Conservation (phyloP, 2,329 filamentous ascomycete genomes). For the Corynespora cassiicola region DNA sequence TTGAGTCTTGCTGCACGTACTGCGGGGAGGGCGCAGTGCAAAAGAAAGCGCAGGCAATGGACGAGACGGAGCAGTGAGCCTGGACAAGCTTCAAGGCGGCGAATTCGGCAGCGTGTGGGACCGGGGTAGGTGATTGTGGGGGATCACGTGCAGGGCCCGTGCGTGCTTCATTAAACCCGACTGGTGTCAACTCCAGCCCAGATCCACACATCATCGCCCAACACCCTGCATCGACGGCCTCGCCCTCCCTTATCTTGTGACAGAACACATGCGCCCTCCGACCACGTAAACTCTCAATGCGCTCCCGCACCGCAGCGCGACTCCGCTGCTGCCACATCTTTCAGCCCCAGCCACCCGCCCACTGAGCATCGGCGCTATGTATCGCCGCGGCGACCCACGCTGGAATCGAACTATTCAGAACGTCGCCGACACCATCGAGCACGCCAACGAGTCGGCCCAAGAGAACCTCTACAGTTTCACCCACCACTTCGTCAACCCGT, state of each 20-base stretch:
- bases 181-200: slow-evolving; percentile 8
- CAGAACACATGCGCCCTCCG: slow-evolving; percentile 8
- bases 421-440: slow-evolving; percentile 87
- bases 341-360: slow-evolving; percentile 15
- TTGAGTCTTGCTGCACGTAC: no score
- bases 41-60: no score
- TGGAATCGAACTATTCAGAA: slow-evolving; percentile 94
- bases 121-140: not conserved
- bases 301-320: slow-evolving; percentile 26
- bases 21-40: no score
- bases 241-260: not conserved
- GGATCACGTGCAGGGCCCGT: slow-evolving; percentile 10
- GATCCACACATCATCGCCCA: slow-evolving; percentile 4
- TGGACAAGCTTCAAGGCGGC: no score
- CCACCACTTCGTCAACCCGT: slow-evolving; percentile 83
- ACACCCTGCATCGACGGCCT: slow-evolving; percentile 8
- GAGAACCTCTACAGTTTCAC: slow-evolving; percentile 89
- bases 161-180: not conserved
- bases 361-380: slow-evolving; percentile 52
- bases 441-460: slow-evolving; percentile 89
- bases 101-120: not conserved
- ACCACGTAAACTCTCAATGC: slow-evolving; percentile 27
- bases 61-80: no score
- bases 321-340: slow-evolving; percentile 17
- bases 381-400: slow-evolving; percentile 76